These are phyloP conservation scores for Hemileccinum impolitum DNA, from an alignment of 768 basidiomycete species.

Conservation along the genomic window DNA sequence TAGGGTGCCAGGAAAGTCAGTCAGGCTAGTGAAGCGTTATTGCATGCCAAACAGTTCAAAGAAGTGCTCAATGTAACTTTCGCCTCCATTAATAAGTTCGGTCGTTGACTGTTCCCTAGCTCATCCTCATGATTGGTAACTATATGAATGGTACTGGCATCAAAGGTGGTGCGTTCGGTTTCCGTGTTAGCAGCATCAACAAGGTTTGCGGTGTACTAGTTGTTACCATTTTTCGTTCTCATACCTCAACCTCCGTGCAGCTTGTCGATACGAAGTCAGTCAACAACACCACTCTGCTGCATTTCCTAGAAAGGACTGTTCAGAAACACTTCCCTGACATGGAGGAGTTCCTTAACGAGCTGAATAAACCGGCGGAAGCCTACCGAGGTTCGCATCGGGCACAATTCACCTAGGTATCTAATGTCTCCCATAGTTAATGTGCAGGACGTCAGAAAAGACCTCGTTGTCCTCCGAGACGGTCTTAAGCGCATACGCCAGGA, in stretches of 20 bases:
- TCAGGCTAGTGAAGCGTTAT: constrained; percentile 75
- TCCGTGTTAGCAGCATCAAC: constrained; percentile 96
- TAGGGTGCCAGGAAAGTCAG: constrained; percentile 80
- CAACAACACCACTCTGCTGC: constrained; percentile 89
- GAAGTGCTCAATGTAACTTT: constrained; percentile 73
- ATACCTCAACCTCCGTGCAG: constrained; percentile 38
- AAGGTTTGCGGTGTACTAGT: constrained; percentile 50
- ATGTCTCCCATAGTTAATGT: constrained; percentile 64
- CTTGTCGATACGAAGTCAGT: constrained; percentile 97
- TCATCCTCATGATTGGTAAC: constrained; percentile 94
- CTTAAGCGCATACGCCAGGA: constrained; percentile 80
- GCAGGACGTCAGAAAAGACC: constrained; percentile 77
- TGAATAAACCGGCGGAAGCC: constrained; percentile 86
- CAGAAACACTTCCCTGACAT: constrained; percentile 84
- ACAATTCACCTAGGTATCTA: background rate
- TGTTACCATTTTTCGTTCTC: background rate
- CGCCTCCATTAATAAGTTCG: constrained; percentile 16
- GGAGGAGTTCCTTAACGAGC: constrained; percentile 84
- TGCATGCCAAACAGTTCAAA: constrained; percentile 84
- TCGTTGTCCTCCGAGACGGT: constrained; percentile 69
- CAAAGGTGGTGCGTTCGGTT: constrained; percentile 96
- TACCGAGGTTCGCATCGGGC: constrained; percentile 67
- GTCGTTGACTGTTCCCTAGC: constrained; percentile 35
- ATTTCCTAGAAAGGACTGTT: constrained; percentile 90
- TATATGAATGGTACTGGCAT: constrained; percentile 97